Conservation (phyloP, 805 yeast genomes). For the Kodamaea nitidulidarum region DNA sequence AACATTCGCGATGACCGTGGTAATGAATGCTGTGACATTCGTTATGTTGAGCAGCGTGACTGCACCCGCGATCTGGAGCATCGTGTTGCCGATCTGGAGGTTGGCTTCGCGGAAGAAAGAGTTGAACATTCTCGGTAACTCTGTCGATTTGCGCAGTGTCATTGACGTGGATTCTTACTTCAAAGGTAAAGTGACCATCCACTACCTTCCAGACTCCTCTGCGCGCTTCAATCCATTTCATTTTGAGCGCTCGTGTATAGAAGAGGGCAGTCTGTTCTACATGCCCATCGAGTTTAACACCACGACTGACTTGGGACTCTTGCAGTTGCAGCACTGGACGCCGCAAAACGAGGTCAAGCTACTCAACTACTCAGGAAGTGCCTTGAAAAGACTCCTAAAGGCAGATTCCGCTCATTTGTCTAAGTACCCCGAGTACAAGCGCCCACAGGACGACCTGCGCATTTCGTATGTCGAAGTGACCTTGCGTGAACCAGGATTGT, state of each 20-base stretch:
- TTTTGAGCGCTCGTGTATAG: conserved; percentile 57
- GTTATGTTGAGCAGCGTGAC: conserved; percentile 50
- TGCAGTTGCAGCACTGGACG: conserved; percentile 62
- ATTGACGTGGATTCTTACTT: conserved; percentile 59
- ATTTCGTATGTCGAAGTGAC: conserved; percentile 65
- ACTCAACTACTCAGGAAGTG: conserved; percentile 54
- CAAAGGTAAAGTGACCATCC: conserved; percentile 80
- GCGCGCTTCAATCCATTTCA: conserved; percentile 77
- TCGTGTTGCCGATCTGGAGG: conserved; percentile 42
- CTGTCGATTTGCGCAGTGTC: conserved; percentile 34
- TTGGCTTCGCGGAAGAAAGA: conserved; percentile 40
- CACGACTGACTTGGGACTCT: conserved; percentile 61
- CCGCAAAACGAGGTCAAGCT: conserved; percentile 45
- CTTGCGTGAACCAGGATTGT: conserved; percentile 67
- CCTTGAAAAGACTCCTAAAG: conserved; percentile 41
- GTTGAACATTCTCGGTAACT: conserved; percentile 49
- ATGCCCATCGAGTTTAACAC: conserved; percentile 82
- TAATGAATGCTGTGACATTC: conserved; percentile 49
- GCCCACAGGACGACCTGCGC: conserved; percentile 27
- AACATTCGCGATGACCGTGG: conserved; percentile 45
- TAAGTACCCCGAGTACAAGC: conserved; percentile 18
- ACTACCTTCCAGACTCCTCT: conserved; percentile 86
- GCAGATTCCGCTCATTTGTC: conserved; percentile 31
- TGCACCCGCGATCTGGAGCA: conserved; percentile 40
- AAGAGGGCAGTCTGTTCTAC: conserved; percentile 25